Conservation (phyloP, 139 green algal genomes). For the Chloropicon primus region DNA sequence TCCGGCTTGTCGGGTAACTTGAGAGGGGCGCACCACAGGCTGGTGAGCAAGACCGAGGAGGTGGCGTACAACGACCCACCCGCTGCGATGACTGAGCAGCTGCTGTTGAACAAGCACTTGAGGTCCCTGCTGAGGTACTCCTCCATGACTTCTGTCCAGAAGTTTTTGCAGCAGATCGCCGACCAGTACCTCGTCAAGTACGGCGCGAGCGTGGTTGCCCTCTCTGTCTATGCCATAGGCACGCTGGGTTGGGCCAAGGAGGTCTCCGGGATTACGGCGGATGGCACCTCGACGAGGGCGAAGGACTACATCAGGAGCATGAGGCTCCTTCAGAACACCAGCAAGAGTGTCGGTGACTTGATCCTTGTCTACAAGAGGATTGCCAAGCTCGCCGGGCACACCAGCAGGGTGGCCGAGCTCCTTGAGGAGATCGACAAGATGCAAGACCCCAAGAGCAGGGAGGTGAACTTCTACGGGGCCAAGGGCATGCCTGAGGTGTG, state of each 20-base stretch:
- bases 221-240: conserved; percentile 69
- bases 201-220: conserved; percentile 56
- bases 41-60: conserved; percentile 62
- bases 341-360: conserved; percentile 17
- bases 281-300: conserved; percentile 7
- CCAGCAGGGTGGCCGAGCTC: conserved; percentile 7
- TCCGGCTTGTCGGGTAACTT: conserved; percentile 51
- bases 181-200: conserved; percentile 86
- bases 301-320: conserved; percentile 43
- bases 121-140: conserved; percentile 61
- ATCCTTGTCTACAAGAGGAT: conserved; percentile 25
- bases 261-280: conserved; percentile 14
- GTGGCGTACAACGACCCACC: conserved; percentile 88
- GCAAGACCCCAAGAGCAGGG: neutral
- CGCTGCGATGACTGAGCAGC: conserved; percentile 49
- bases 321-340: conserved; percentile 76
- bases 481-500: conserved; percentile 2
- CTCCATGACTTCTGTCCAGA: conserved; percentile 63
- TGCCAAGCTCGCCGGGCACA: conserved; percentile 10
- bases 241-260: conserved; percentile 7
- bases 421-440: conserved; percentile 9
- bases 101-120: conserved; percentile 87
- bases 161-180: conserved; percentile 65
- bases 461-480: neutral
- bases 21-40: conserved; percentile 37